These are phyloP conservation scores for Aulographum hederae DNA, from an alignment of 2,329 filamentous ascomycete species.

Conservation along the genomic window DNA sequence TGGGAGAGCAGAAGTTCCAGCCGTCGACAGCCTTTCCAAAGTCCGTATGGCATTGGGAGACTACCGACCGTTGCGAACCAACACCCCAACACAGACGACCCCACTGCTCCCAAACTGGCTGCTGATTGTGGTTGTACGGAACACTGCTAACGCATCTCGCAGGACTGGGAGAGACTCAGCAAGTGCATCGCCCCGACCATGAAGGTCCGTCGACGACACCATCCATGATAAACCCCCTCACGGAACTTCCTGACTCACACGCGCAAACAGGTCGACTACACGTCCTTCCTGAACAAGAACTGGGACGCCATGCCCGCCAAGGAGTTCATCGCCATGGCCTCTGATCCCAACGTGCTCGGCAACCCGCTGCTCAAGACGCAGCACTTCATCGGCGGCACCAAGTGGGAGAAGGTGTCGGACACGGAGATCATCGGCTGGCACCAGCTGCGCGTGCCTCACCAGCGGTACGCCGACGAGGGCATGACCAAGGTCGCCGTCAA, in stretches of 20 bases:
- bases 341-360: slow-evolving; percentile 32
- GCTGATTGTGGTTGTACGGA: too few species aligned
- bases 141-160: too few species aligned
- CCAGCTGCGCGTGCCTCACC: slow-evolving; percentile 39
- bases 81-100: too few species aligned
- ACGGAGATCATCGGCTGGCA: slow-evolving; percentile 33
- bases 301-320: slow-evolving; percentile 38
- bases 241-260: slow-evolving; percentile 1
- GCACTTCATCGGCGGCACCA: slow-evolving; percentile 35
- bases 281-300: slow-evolving; percentile 32
- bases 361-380: slow-evolving; percentile 36
- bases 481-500: slow-evolving; percentile 29
- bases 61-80: too few species aligned
- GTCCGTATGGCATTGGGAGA: too few species aligned
- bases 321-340: slow-evolving; percentile 34
- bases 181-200: slow-evolving; percentile 45
- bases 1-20: too few species aligned
- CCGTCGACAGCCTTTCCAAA: too few species aligned
- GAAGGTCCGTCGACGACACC: slow-evolving; percentile 13
- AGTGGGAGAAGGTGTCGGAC: slow-evolving; percentile 31
- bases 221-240: slow-evolving; percentile 2
- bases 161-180: slow-evolving; percentile 41
- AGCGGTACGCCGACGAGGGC: slow-evolving; percentile 32
- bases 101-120: too few species aligned
- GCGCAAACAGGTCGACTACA: slow-evolving; percentile 46